Base-by-base conservation (phyloP, 345 rosid species). In the Salix exigua region DNA sequence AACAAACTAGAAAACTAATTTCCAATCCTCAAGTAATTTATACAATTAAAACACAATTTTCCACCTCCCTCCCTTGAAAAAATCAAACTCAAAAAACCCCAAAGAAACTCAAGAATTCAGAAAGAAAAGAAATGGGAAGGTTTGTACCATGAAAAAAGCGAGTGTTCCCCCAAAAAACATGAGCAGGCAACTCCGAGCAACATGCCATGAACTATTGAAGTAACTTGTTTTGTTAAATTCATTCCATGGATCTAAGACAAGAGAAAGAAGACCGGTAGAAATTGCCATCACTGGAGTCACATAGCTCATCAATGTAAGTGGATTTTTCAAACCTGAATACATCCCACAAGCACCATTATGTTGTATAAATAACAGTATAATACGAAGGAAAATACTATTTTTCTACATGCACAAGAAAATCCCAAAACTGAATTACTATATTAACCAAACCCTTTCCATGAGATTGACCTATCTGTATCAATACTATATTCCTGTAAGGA, bases 111-210 rank as follows among this genome's bases (percentile, higher is more conserved):
- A 33, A 18, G 33, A 17, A 6, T 31, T 19, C 26, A 68, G 28
- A 14, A 7, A 21, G 58, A 37, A n/a, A 40, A 6, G 7, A 40
- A 65, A 37, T 67, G 1, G 61, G 30, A 61, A 37, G 12, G 13
- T 61, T 73, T 87, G 70, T 86, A 92, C 99, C 98, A 94, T 96
- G 80, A 87, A 89, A 85, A 94, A 96, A 72, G 99, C 99, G 40
- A 94, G 84, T 48, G 97, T 86, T 84, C 99, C 99, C 78, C 99
- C 98, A 79, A 94, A 88, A 81, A 96, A 87, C 97, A 92, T 92
- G 89, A 96, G 79, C 69, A 94, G 85, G 88, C 91, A 91, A 88
- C 98, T 96, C 80, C 92, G 89, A 68, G 87, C 79, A 80, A 89
- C 81, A 84, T 94, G 94, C 83, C 91, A 80, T 35, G 94, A 83